Base-by-base conservation (phyloP, 176 grass and related monocot species). In the Ensete glaucum region DNA sequence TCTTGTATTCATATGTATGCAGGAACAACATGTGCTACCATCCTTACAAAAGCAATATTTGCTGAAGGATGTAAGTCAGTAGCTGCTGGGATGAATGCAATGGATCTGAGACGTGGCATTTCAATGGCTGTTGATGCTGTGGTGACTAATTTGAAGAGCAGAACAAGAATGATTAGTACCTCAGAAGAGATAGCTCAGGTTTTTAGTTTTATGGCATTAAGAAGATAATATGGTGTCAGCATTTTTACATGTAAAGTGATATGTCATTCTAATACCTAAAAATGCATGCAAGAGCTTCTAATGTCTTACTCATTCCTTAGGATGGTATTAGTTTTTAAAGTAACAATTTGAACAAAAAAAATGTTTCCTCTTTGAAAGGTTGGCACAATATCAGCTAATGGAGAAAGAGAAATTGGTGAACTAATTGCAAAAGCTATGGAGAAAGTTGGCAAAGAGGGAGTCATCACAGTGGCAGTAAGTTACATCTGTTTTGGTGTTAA, bases 381-480 rank as follows among this genome's bases (percentile, higher is more conserved):
- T 64, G 94, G 94, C 16, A 98, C 94, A 49, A 98, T 98, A 93
- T 98, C 94, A 54, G 75, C 90, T 73, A 98, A 98, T 77, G 94
- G 94, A 50, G 94, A 98, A 75, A 98, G 90, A 66, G 94, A 98
- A 85, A 98, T 98, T 60, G 94, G 94, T 60, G 94, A 98, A 58
- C 84, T 98, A 48, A 98, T 98, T 82, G 88, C 94, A 51, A 93
- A 98, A 84, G 94, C 94, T 81, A 98, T 98, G 94, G 94, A 91
- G 88, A 98, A 93, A 87, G 94, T 97, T 78, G 94, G 94, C 23
- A 97, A 91, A 83, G 94, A 97, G 82, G 94, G 94, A 68, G 94
- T 97, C 24, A 97, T 97, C 63, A 97, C 94, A 25, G 93, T 97
- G 78, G 81, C 86, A 20, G 94, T 97, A 89, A 87, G 94, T 85